Base-by-base conservation (phyloP, 805 yeast genomes). In the Candida nanaspora region DNA sequence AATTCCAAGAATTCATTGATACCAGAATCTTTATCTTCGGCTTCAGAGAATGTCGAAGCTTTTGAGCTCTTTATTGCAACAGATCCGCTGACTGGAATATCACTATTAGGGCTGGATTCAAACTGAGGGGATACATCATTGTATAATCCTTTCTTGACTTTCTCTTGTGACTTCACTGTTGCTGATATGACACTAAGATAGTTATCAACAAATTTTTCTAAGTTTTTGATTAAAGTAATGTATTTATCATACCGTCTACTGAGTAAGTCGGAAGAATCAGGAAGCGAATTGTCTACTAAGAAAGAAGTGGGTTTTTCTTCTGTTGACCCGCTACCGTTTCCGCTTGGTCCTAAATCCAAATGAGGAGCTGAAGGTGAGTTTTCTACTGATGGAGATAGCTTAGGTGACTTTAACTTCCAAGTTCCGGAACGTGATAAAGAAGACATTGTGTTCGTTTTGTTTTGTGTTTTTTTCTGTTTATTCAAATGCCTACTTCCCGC, bases 201-300 rank as follows among this genome's bases (percentile, higher is more conserved):
- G 25, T 57, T 53, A 10, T 53, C 56, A 1, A 54, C 47, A 41
- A 53, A 58, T 2, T 42, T 21, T 37, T 56, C 53, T 6, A 62
- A 26, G 15, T 50, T 47, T 20, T 46, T 43, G 20, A 62, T 40
- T 15, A 61, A 40, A 15, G 50, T 39, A 3, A 52, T 28, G 39
- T 55, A 61, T 41, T 60, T 60, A 11, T 49, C 55, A 36, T 55
- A 55, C 38, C 66, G 47, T 20, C 49, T 50, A 13, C 43, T 37
- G 1, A 61, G 29, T 1, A 59, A n/a, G 3, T 46, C 37, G 2
- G 61, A 44, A 2, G 65, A 55, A 37, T 59, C 60, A 1, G 61
- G 62, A 9, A 42, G 43, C 3, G 38, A 26, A 3, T 45, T 30
- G n/a, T 35, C 42, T 4, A 50, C 30, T 26, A 53, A 36, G 19